phyloP scores from a whole-genome alignment of 2,329 filamentous ascomycete genomes.

The Curvularia spicifera region DNA sequence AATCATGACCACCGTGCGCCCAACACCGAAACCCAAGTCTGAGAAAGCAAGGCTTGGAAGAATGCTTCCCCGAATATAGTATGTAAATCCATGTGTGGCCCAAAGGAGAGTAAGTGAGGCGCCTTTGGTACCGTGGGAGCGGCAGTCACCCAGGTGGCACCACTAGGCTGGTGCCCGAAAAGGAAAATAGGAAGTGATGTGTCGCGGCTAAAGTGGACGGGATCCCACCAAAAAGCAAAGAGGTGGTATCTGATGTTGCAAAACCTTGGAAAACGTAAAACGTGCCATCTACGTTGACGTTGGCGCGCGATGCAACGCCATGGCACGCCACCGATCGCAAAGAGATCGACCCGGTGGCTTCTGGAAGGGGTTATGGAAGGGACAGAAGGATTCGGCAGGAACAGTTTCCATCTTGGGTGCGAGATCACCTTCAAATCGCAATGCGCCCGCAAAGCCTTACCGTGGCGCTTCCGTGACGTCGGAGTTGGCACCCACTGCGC shows the following conservation, averaged over 20 bases:
- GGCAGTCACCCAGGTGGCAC: slow-evolving; percentile 15
- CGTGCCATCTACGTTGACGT: slow-evolving; percentile 42
- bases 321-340: slow-evolving; percentile 46
- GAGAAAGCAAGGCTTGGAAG: neutral
- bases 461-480: slow-evolving; percentile 18
- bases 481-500: slow-evolving; percentile 11
- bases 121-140: slow-evolving; percentile 5
- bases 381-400: slow-evolving; percentile 15
- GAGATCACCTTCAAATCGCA: slow-evolving; percentile 18
- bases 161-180: slow-evolving; percentile 15
- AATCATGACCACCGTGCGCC: slow-evolving; percentile 21
- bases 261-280: slow-evolving; percentile 37
- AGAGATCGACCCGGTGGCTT: slow-evolving; percentile 37
- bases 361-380: slow-evolving; percentile 36
- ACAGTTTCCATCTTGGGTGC: slow-evolving; percentile 19
- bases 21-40: slow-evolving; percentile 14
- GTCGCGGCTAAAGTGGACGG: slow-evolving; percentile 15
- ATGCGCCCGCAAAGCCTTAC: slow-evolving; percentile 12
- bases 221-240: slow-evolving; percentile 24
- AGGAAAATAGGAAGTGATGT: slow-evolving; percentile 16
- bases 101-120: neutral
- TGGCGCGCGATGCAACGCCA: slow-evolving; percentile 33
- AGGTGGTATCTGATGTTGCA: slow-evolving; percentile 18
- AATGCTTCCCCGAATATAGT: slow-evolving; percentile 7
- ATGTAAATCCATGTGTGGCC: slow-evolving; percentile 1